Evolutionary conservation across 1,139 yeast species (phyloP).

Genomic region (Cylindricascospora bacillispora): DNA sequence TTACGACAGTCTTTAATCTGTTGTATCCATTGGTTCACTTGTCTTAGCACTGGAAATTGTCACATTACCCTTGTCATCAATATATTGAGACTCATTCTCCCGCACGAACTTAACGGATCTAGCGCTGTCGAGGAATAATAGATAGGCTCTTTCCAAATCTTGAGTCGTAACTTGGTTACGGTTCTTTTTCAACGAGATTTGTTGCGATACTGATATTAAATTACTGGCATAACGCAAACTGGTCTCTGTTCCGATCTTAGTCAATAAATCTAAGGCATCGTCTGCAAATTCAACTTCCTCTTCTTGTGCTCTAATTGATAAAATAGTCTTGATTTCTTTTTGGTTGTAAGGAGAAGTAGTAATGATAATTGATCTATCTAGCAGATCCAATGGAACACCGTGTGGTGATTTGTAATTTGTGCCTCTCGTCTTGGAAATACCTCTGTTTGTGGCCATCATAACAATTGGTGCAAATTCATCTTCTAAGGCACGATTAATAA

Average conservation of each 20-base stretch:
- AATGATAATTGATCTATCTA: slow-evolving; percentile 88
- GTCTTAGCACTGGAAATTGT: slow-evolving; percentile 30
- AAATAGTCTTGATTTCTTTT: slow-evolving; percentile 75
- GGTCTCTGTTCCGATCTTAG: slow-evolving; percentile 88
- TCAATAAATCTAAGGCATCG: slow-evolving; percentile 80
- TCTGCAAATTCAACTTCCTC: slow-evolving; percentile 81
- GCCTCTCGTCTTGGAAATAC: slow-evolving; percentile 84
- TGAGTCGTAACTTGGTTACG: slow-evolving; percentile 55
- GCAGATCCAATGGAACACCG: slow-evolving; percentile 87
- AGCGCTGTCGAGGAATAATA: slow-evolving; percentile 75
- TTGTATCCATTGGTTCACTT: slow-evolving; percentile 23
- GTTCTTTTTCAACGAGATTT: slow-evolving; percentile 74
- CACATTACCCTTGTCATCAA: slow-evolving; percentile 61
- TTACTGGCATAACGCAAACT: slow-evolving; percentile 89
- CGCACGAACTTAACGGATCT: slow-evolving; percentile 76
- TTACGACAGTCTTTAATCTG: slow-evolving; percentile 11
- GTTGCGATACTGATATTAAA: slow-evolving; percentile 78
- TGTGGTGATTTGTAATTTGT: slow-evolving; percentile 91
- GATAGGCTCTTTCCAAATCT: slow-evolving; percentile 80
- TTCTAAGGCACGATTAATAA: slow-evolving; percentile 89
- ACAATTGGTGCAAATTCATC: slow-evolving; percentile 96
- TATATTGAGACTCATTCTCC: slow-evolving; percentile 53
- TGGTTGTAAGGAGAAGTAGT: slow-evolving; percentile 67
- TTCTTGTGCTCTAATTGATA: slow-evolving; percentile 86
- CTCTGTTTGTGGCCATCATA: slow-evolving; percentile 97